Evolutionary conservation across 768 basidiomycete genomes (phyloP).

Genomic region (Leccinum boreale): DNA sequence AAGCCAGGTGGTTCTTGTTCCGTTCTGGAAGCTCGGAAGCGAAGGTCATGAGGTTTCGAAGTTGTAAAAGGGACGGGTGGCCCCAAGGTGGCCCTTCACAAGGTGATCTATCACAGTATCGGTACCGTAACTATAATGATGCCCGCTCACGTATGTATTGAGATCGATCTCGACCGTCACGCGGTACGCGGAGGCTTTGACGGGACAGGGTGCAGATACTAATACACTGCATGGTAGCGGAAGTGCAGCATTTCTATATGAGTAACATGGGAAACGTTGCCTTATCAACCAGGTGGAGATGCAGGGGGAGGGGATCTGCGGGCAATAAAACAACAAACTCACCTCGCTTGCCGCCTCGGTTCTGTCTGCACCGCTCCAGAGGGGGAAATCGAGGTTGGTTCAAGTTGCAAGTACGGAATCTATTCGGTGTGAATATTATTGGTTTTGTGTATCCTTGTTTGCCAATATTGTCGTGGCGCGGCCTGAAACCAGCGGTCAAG

Average conservation of each 20-base stretch:
- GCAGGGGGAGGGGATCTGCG: not conserved
- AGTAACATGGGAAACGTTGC: not conserved
- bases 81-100: constrained; percentile 3
- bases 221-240: not conserved
- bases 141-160: constrained; percentile 26
- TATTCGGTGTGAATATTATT: not conserved
- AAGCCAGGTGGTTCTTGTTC: constrained; percentile 18
- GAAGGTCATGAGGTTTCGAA: constrained; percentile 14
- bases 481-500: constrained; percentile 5
- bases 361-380: not conserved
- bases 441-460: constrained; percentile 29
- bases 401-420: not conserved
- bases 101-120: constrained; percentile 27
- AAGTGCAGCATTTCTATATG: not conserved
- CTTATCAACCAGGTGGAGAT: constrained; percentile 4
- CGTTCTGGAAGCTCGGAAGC: constrained; percentile 26
- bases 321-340: not conserved
- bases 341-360: too few relatives aligned
- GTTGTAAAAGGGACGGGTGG: constrained; percentile 16
- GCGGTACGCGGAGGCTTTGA: constrained; percentile 21
- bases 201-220: constrained; percentile 3
- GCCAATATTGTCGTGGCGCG: constrained; percentile 14
- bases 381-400: not conserved
- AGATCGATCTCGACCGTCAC: constrained; percentile 22
- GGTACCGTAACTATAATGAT: constrained; percentile 32